phyloP scores from a whole-genome alignment of 73 alveolate genomes.

The Durusdinium trenchii region DNA sequence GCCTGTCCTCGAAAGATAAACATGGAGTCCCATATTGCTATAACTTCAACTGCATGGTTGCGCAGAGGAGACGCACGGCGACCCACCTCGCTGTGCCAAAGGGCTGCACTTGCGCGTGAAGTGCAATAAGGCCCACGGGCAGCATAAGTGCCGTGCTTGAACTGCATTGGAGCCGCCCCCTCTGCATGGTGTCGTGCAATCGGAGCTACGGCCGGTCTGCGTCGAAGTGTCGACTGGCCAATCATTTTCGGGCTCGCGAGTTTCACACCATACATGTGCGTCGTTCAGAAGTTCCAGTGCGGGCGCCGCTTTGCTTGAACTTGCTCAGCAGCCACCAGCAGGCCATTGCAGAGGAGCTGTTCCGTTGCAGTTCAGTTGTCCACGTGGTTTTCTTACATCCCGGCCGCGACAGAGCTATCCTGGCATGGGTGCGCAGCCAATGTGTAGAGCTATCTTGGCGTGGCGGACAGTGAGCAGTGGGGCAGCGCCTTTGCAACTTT shows the following conservation, averaged over 20 bases:
- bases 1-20: neutral
- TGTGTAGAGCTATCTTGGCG: neutral
- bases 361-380: neutral
- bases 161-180: neutral
- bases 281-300: neutral
- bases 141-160: neutral
- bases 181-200: no score
- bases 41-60: slow-evolving; percentile 11
- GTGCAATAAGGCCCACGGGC: neutral
- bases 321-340: neutral
- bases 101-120: slow-evolving; percentile 8
- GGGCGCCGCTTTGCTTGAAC: neutral
- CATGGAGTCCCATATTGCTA: neutral
- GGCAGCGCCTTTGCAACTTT: neutral
- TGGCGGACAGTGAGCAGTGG: neutral
- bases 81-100: neutral
- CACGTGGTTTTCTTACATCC: neutral
- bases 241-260: neutral
- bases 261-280: neutral
- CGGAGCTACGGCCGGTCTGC: no score
- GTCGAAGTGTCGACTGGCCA: neutral
- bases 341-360: neutral
- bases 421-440: neutral
- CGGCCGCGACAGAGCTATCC: neutral
- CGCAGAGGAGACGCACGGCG: neutral